Percentiles rank a stretch among this genome's conserved stretches.
Evolutionary conservation across 1,284 basidiomycete genomes (phyloP).

Genomic region (Hymenochaete sp.): DNA sequence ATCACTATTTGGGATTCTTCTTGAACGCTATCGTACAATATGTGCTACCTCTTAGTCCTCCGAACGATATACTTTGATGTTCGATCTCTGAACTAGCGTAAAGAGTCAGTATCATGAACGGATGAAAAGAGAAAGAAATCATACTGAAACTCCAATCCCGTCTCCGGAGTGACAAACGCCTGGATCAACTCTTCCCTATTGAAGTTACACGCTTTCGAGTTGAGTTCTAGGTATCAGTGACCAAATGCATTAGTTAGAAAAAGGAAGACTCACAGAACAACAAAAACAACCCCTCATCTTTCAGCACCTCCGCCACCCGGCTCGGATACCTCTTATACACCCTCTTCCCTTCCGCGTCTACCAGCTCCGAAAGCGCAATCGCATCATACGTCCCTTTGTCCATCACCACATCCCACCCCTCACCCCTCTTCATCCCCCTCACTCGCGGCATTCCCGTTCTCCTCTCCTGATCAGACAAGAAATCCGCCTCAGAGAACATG

Average conservation of each 20-base stretch:
- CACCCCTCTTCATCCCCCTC: conserved; percentile 1
- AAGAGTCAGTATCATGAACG: conserved; percentile 1
- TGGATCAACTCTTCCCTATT: conserved; percentile 71
- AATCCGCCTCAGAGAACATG: too few species aligned
- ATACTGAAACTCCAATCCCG: conserved; percentile 56
- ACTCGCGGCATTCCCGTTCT: conserved; percentile 21
- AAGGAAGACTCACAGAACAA: conserved; percentile 69
- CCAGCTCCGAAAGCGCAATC: conserved; percentile 68
- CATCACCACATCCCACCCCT: conserved; percentile 56
- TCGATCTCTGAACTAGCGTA: conserved; percentile 54
- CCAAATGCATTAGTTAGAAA: neutral
- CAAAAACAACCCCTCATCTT: conserved; percentile 64
- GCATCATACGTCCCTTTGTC: conserved; percentile 87
- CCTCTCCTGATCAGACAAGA: conserved; percentile 18
- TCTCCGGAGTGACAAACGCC: conserved; percentile 43
- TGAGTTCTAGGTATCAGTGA: neutral
- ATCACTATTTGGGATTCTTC: conserved; percentile 28
- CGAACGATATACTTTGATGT: conserved; percentile 66
- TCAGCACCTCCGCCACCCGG: conserved; percentile 51
- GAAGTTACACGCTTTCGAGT: conserved; percentile 73
- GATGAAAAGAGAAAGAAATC: neutral
- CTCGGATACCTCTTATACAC: conserved; percentile 57
- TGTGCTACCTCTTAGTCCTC: conserved; percentile 65
- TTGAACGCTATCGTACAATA: conserved; percentile 69
- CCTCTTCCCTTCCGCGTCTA: conserved; percentile 42